phyloP scores from a whole-genome alignment of 495 filamentous ascomycete species.

The Coniosporium apollinis region DNA sequence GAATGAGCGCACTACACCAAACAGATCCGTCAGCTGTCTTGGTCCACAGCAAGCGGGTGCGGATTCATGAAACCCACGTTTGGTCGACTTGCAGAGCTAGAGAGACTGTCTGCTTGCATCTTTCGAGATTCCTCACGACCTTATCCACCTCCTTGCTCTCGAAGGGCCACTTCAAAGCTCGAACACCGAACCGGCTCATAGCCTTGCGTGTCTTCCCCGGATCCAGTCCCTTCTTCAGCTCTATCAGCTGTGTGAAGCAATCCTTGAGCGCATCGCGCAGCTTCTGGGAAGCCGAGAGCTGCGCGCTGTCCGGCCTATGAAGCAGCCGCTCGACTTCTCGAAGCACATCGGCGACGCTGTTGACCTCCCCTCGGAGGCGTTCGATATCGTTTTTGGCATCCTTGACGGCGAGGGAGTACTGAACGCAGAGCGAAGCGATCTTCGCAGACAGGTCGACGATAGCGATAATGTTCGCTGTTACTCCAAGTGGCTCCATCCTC shows the following conservation, averaged over 20 bases:
- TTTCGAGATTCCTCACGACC: constrained; percentile 19
- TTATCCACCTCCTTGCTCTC: constrained; percentile 24
- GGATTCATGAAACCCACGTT: constrained; percentile 26
- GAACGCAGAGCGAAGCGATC: constrained; percentile 10
- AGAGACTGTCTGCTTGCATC: constrained; percentile 21
- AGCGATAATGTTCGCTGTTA: constrained; percentile 7
- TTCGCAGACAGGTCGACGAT: constrained; percentile 11
- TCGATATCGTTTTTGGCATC: constrained; percentile 10
- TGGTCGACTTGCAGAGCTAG: constrained; percentile 26
- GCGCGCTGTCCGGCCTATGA: constrained; percentile 3
- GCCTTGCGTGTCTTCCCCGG: constrained; percentile 20
- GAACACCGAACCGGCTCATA: constrained; percentile 3
- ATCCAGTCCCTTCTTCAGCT: constrained; percentile 21
- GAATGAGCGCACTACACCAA: too few relatives aligned
- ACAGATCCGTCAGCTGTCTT: too few relatives aligned
- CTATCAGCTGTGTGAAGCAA: constrained; percentile 17
- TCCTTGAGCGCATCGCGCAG: constrained; percentile 8
- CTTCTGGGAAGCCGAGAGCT: constrained; percentile 5
- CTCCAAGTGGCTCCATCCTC: constrained; percentile 9
- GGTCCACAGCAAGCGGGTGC: too few relatives aligned
- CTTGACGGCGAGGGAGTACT: constrained; percentile 10
- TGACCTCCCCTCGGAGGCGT: constrained; percentile 10
- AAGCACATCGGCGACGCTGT: constrained; percentile 5
- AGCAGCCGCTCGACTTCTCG: constrained; percentile 6
- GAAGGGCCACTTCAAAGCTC: constrained; percentile 27